Conservation (phyloP, 768 basidiomycete genomes). For the Ramaria sp. region DNA sequence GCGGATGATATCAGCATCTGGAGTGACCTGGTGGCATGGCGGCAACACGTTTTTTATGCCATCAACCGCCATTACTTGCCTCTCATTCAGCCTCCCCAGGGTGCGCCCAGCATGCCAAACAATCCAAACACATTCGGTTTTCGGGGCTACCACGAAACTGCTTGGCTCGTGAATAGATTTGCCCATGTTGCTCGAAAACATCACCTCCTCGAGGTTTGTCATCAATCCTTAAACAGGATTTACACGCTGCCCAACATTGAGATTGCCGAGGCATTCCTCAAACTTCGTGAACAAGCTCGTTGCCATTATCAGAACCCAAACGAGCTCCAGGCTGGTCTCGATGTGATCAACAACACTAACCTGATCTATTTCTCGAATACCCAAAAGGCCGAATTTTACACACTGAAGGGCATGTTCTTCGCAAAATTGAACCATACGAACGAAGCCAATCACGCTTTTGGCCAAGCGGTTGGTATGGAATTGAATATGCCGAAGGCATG, state of each 20-base stretch:
- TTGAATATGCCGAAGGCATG: slow-evolving; percentile 92
- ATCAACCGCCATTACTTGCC: slow-evolving; percentile 97
- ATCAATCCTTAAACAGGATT: slow-evolving; percentile 89
- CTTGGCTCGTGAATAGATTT: slow-evolving; percentile 99
- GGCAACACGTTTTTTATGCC: slow-evolving; percentile 95
- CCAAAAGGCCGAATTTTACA: slow-evolving; percentile 98
- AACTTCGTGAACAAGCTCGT: slow-evolving; percentile 95
- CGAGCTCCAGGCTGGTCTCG: slow-evolving; percentile 87
- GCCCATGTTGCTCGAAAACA: slow-evolving; percentile 98
- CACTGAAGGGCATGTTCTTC: slow-evolving; percentile 97
- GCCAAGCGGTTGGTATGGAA: slow-evolving; percentile 93
- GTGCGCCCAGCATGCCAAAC: slow-evolving; percentile 28
- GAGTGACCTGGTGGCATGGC: slow-evolving; percentile 98
- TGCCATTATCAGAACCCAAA: slow-evolving; percentile 95
- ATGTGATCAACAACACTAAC: slow-evolving; percentile 99
- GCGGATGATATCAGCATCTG: slow-evolving; percentile 98
- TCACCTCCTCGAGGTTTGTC: slow-evolving; percentile 91
- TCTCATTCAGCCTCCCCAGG: slow-evolving; percentile 42
- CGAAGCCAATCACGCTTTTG: slow-evolving; percentile 86
- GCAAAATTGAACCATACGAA: slow-evolving; percentile 76
- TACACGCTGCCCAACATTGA: slow-evolving; percentile 99
- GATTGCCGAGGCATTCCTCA: slow-evolving; percentile 98
- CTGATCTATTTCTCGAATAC: slow-evolving; percentile 90
- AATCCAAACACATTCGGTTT: slow-evolving; percentile 81
- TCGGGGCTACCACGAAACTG: slow-evolving; percentile 96